These are phyloP conservation scores for Colletotrichum sp. DNA, from an alignment of 2,329 filamentous ascomycete species.

Conservation along the genomic window DNA sequence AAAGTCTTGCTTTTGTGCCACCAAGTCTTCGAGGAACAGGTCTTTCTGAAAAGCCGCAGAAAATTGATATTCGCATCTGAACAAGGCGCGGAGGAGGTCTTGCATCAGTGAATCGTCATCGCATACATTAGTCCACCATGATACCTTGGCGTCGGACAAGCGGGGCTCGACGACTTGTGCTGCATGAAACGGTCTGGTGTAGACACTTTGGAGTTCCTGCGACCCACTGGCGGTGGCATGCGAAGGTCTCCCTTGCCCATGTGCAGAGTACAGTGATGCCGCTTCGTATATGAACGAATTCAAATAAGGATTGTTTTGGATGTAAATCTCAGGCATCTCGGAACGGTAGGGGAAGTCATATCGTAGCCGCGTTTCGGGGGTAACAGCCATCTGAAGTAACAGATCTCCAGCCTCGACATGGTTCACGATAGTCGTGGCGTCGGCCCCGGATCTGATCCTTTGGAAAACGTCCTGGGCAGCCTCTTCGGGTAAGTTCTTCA, in stretches of 20 bases:
- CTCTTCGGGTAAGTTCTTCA: slow-evolving; percentile 1
- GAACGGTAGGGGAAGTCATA: slow-evolving; percentile 43
- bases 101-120: slow-evolving; percentile 30
- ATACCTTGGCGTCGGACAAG: slow-evolving; percentile 29
- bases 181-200: slow-evolving; percentile 42
- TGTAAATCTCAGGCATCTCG: slow-evolving; percentile 27
- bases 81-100: slow-evolving; percentile 25
- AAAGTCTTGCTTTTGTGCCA: slow-evolving; percentile 15
- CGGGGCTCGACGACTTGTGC: slow-evolving; percentile 37
- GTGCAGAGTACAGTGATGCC: not conserved
- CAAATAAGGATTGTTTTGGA: slow-evolving; percentile 30
- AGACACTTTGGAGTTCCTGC: slow-evolving; percentile 16
- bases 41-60: slow-evolving; percentile 29
- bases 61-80: slow-evolving; percentile 25
- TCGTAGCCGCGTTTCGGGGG: slow-evolving; percentile 40
- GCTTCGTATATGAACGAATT: slow-evolving; percentile 30
- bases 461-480: slow-evolving; percentile 39
- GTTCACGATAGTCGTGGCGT: slow-evolving; percentile 33
- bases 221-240: not conserved
- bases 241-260: not conserved
- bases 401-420: slow-evolving; percentile 40
- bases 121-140: slow-evolving; percentile 31
- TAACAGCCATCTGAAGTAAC: slow-evolving; percentile 40
- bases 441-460: slow-evolving; percentile 38
- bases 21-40: slow-evolving; percentile 31